Evolutionary conservation across 768 basidiomycete genomes (phyloP).

Genomic region (Cytidiella melzeri): DNA sequence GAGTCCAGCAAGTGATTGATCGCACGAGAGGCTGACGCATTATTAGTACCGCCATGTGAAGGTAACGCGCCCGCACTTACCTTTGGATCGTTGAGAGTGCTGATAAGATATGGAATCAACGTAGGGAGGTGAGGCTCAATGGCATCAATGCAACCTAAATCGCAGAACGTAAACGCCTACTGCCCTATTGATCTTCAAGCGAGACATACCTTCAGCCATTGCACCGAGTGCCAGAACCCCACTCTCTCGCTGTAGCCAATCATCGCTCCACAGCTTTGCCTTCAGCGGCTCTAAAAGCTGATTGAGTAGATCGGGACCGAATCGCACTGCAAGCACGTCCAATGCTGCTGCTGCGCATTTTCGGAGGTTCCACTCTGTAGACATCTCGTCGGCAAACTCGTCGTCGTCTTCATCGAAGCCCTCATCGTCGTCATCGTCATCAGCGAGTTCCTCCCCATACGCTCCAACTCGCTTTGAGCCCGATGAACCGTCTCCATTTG

Average conservation of each 20-base stretch:
- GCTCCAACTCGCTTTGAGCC: slow-evolving; percentile 39
- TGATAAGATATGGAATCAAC: slow-evolving; percentile 88
- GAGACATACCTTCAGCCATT: slow-evolving; percentile 86
- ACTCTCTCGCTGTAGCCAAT: slow-evolving; percentile 94
- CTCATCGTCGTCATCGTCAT: slow-evolving; percentile 85
- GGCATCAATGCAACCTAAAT: slow-evolving; percentile 90
- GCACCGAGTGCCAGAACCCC: slow-evolving; percentile 95
- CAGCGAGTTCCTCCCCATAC: slow-evolving; percentile 76
- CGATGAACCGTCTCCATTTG: slow-evolving; percentile 29
- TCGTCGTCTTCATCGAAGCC: slow-evolving; percentile 73
- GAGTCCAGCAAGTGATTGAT: slow-evolving; percentile 98
- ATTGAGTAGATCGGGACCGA: slow-evolving; percentile 82
- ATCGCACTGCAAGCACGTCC: slow-evolving; percentile 93
- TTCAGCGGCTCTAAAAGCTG: slow-evolving; percentile 87
- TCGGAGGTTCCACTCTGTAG: slow-evolving; percentile 96
- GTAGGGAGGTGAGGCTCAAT: slow-evolving; percentile 94
- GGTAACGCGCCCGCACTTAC: slow-evolving; percentile 33
- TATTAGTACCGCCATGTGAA: slow-evolving; percentile 4
- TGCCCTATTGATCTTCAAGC: no score
- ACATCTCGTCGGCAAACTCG: slow-evolving; percentile 94
- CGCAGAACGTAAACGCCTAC: no score
- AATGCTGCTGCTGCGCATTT: slow-evolving; percentile 98
- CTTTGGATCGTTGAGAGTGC: slow-evolving; percentile 87
- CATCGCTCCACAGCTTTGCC: slow-evolving; percentile 85
- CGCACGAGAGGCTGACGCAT: slow-evolving; percentile 80